Base-by-base conservation (phyloP, 1,284 basidiomycete species). In the Marasmius sp. region DNA sequence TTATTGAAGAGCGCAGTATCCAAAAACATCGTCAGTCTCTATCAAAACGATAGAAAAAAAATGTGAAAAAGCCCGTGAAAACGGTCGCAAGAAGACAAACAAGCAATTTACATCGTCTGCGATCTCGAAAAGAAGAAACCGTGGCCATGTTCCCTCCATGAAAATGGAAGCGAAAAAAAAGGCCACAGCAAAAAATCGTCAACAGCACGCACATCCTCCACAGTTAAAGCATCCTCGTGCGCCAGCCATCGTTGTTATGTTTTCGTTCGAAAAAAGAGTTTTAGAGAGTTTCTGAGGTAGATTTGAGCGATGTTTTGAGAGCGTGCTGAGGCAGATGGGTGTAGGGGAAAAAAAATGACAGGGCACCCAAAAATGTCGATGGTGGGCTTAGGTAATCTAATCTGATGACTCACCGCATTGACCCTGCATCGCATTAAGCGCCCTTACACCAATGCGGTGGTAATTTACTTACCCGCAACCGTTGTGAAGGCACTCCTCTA, bases 201-300 rank as follows among this genome's bases (percentile, higher is more conserved):
- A 80, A 80, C 75, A 77, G 77, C 76, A 92, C 90, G 86, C 83
- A 90, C 89, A 86, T 77, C 85, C 88, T 77, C 91, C 91, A 80
- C 91, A 93, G 76, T 92, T 93, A 72, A 89, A 93, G 75, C 91
- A 93, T 75, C 88, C 89, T 73, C 91, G 82, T 63, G 81, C 84
- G 64, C 86, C 83, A 69, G 89, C 83, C 89, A 92, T 92, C 69
- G 71, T 80, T 71, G 67, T 70, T 70, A 27, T 70, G 16, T 67
- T 63, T n/a, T 16, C 22, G 34, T 11, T 27, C 38, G 73, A 74
- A 45, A n/a, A n/a, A 74, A 50, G 6, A 50, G 6, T 58, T 47
- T 48, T 49, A 36, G 49, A 33, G 12, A 6, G 39, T 20, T 50
- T 59, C 20, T 47, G 27, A 27, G 27, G 27, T 27, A 27, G 27